Evolutionary conservation across 306 rosid genomes (phyloP).

Genomic region (Lupinus albus): DNA sequence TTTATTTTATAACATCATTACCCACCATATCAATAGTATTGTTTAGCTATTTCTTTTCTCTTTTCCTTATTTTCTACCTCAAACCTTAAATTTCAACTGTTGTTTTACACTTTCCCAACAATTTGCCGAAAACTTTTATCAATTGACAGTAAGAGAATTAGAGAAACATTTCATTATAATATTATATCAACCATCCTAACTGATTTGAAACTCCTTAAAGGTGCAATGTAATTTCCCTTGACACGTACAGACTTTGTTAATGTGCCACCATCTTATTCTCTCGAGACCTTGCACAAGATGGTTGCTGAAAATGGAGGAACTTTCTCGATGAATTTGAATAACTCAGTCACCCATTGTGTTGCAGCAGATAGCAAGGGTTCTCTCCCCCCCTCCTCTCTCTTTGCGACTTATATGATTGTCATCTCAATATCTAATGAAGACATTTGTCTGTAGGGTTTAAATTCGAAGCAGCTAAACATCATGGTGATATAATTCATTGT

Average conservation of each 20-base stretch:
- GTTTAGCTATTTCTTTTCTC: not conserved
- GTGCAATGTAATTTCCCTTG: slow-evolving; percentile 55
- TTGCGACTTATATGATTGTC: not conserved
- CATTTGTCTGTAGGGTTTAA: slow-evolving; percentile 68
- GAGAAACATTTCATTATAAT: slow-evolving; percentile 14
- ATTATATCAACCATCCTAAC: slow-evolving; percentile 11
- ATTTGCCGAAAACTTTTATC: not conserved
- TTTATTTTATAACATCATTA: not conserved
- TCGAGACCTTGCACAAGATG: slow-evolving; percentile 79
- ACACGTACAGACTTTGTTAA: slow-evolving; percentile 78
- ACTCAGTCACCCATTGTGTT: slow-evolving; percentile 81
- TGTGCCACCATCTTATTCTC: slow-evolving; percentile 76
- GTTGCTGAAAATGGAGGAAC: slow-evolving; percentile 91
- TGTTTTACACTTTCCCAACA: slow-evolving; percentile 14
- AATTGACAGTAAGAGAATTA: slow-evolving; percentile 23
- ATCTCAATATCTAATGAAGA: slow-evolving; percentile 37
- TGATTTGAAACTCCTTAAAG: slow-evolving; percentile 34
- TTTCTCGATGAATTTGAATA: slow-evolving; percentile 91
- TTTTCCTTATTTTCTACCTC: not conserved
- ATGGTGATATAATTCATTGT: slow-evolving; percentile 78
- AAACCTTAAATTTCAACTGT: not conserved
- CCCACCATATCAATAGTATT: not conserved
- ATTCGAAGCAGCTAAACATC: slow-evolving; percentile 78
- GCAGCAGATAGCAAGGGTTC: slow-evolving; percentile 90
- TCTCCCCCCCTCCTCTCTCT: slow-evolving; percentile 46